A percentile compares a stretch with the other conserved stretches of the same genome.
These are phyloP conservation scores for Ceratocystis destructans DNA, from an alignment of 2,329 filamentous ascomycete genomes.

Conservation along the genomic window DNA sequence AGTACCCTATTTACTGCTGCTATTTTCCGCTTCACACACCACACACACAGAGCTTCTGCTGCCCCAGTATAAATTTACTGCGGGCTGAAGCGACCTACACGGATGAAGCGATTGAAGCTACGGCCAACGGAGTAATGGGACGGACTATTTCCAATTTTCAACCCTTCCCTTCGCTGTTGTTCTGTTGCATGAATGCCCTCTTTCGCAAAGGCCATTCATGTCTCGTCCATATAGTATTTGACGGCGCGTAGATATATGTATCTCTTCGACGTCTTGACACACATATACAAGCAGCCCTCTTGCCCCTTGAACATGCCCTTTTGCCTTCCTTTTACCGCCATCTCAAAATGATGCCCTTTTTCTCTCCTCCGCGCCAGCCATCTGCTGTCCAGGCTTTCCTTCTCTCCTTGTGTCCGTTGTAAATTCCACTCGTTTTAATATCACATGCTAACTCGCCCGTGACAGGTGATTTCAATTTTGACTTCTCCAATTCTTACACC, in stretches of 20 bases:
- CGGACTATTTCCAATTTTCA: not conserved
- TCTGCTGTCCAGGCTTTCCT: not conserved
- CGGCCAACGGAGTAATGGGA: not conserved
- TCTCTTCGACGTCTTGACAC: not conserved
- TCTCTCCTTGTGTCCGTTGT: not conserved
- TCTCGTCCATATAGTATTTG: not conserved
- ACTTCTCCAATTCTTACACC: conserved; percentile 32
- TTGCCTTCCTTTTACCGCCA: not conserved
- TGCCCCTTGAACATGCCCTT: not conserved
- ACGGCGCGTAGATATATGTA: not conserved
- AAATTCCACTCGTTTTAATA: conserved; percentile 10
- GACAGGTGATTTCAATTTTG: conserved; percentile 21
- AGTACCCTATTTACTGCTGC: not conserved
- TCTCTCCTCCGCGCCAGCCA: not conserved
- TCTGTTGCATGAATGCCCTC: not conserved
- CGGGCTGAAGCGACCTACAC: not conserved
- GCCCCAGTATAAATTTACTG: not conserved
- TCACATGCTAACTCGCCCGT: conserved; percentile 13
- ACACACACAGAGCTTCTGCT: not conserved
- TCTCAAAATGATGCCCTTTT: not conserved
- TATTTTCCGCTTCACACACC: not conserved
- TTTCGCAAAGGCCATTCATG: not conserved
- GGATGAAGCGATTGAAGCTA: not conserved
- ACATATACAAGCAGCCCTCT: not conserved
- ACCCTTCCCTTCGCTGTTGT: not conserved